Evolutionary conservation across 1,284 basidiomycete species (phyloP).

Genomic region (Bjerkandera adusta): DNA sequence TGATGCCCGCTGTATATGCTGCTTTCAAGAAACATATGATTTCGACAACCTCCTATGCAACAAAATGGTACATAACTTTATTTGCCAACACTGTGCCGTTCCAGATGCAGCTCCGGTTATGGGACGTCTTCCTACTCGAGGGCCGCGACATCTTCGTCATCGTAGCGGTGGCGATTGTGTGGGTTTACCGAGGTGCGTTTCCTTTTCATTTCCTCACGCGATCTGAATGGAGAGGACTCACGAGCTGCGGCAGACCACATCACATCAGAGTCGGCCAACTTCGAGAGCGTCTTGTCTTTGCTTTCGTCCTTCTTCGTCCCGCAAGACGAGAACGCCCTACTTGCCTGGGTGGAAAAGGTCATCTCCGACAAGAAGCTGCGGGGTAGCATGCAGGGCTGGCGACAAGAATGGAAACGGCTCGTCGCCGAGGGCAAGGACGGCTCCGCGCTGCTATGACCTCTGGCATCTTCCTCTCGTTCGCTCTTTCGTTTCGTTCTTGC

Average conservation of each 20-base stretch:
- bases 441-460: slow-evolving; percentile 54
- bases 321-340: slow-evolving; percentile 79
- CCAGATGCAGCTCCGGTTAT: slow-evolving; percentile 89
- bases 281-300: slow-evolving; percentile 87
- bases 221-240: slow-evolving; percentile 2
- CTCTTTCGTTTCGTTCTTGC: neutral
- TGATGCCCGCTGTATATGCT: slow-evolving; percentile 87
- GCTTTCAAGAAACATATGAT: slow-evolving; percentile 88
- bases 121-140: slow-evolving; percentile 92
- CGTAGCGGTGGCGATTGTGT: slow-evolving; percentile 85
- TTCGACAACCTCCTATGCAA: slow-evolving; percentile 92
- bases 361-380: slow-evolving; percentile 71
- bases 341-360: slow-evolving; percentile 78
- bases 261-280: slow-evolving; percentile 73
- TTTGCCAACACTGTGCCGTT: slow-evolving; percentile 97
- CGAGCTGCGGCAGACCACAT: slow-evolving; percentile 60
- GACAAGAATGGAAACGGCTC: slow-evolving; percentile 68
- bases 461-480: neutral
- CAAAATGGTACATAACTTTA: slow-evolving; percentile 99
- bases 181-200: slow-evolving; percentile 79
- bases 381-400: slow-evolving; percentile 68
- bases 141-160: slow-evolving; percentile 89
- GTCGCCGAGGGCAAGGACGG: slow-evolving; percentile 66
- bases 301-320: slow-evolving; percentile 91
- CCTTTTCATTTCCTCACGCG: slow-evolving; percentile 7